Conservation (phyloP, 2,329 filamentous ascomycete genomes). For the Cladosporium sphaerospermum region DNA sequence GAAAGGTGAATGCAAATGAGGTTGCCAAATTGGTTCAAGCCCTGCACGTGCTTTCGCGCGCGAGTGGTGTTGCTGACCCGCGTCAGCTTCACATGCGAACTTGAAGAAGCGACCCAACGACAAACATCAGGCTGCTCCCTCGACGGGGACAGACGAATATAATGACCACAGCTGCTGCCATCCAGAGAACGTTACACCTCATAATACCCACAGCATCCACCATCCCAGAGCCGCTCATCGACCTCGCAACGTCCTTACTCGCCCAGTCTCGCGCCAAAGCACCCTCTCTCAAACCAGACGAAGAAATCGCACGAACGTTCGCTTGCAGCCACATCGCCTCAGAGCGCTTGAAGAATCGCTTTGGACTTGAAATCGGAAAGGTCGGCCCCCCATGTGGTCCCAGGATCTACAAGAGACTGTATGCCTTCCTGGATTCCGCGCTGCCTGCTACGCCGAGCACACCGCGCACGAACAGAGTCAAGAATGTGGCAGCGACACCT, state of each 20-base stretch:
- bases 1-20: not conserved
- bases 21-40: not conserved
- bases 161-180: constrained; percentile 46
- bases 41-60: not conserved
- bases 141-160: not conserved
- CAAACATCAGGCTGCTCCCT: no score
- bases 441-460: constrained; percentile 43
- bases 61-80: not conserved
- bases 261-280: constrained; percentile 75
- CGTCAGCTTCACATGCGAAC: no score
- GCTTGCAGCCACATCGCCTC: constrained; percentile 87
- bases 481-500: constrained; percentile 3
- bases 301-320: constrained; percentile 80
- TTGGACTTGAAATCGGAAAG: constrained; percentile 72
- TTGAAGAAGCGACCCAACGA: no score
- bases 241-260: constrained; percentile 66
- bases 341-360: constrained; percentile 69
- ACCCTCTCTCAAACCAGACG: constrained; percentile 71
- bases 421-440: constrained; percentile 69
- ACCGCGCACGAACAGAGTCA: constrained; percentile 19
- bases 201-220: constrained; percentile 67
- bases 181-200: constrained; percentile 67
- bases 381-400: constrained; percentile 72
- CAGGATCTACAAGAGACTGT: constrained; percentile 76
- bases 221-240: constrained; percentile 62